Evolutionary conservation across 495 filamentous ascomycete genomes (phyloP).

Genomic region (Cercophora sp.): DNA sequence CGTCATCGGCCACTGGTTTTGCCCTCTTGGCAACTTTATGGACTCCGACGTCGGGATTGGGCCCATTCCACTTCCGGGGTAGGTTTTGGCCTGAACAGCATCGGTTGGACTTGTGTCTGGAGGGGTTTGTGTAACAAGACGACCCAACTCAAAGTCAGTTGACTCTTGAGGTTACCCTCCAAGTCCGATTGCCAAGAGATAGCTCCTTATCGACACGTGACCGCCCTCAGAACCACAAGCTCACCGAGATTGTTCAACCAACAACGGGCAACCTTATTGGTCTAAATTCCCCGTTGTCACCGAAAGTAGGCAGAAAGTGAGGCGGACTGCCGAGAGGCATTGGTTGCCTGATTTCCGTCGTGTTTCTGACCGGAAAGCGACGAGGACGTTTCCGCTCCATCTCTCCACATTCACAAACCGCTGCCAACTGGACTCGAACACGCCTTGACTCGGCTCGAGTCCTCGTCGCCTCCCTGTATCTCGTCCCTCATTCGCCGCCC

Average conservation of each 20-base stretch:
- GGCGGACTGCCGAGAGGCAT: not conserved
- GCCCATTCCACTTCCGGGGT: no score
- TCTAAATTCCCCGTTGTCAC: not conserved
- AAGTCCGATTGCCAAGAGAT: no score
- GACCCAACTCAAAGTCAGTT: no score
- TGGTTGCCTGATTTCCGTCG: conserved; percentile 5
- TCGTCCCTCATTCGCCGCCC: not conserved
- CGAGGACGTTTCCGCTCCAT: not conserved
- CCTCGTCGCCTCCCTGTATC: not conserved
- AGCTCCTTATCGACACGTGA: no score
- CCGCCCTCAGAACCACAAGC: no score
- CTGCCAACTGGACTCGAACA: not conserved
- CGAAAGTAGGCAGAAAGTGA: conserved; percentile 3
- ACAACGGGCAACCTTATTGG: not conserved
- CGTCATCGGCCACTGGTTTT: no score
- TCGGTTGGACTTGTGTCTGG: no score
- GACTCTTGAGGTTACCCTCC: no score
- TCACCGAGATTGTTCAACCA: conserved; percentile 1
- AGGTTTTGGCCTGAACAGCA: no score
- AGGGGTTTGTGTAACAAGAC: no score
- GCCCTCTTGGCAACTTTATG: no score
- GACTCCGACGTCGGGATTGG: no score
- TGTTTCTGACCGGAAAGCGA: not conserved
- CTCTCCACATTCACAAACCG: not conserved
- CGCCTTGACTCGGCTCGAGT: not conserved